Evolutionary conservation across 495 filamentous ascomycete genomes (phyloP), one percentile per base, ranked within the genome.

Genomic region (Letharia columbiana): DNA sequence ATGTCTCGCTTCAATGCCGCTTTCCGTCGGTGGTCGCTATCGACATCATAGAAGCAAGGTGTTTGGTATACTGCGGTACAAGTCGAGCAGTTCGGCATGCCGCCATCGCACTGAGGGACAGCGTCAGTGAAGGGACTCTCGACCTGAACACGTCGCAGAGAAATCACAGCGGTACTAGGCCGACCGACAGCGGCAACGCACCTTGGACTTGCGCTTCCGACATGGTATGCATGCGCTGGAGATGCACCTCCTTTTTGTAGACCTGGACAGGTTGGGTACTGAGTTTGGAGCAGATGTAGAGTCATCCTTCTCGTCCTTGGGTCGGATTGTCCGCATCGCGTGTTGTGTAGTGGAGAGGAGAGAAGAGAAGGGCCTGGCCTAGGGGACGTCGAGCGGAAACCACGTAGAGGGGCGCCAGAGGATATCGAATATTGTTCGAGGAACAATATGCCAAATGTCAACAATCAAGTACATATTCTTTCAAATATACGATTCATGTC

Each of bases 201-300:
- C 82, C 76, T 83, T 85, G 42, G 80, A 82, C 64, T 85, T 85
- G 52, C 82, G 75, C 65, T 75, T 82, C 42, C 82, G 73, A 68
- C 83, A 85, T 1, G 82, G 78, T 39, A 82, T 75, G 63, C 83
- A 85, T 1, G 83, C 83, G 6, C 79, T 79, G 5, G 81, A 81
- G 3, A 83, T 78, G 45, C 81, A 80, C 56, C 78, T 66, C 23
- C 80, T 76, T 69, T 77, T 78, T 63, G 57, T 61, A 41, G 67
- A 56, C 58, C 66, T 71, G 28, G 60, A 13, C 7, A 33, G 28
- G 6, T 57, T 47, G 40, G 67, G 44, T 2, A 35, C 31, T n/a
- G 64, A 31, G 33, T 62, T 41, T 1, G n/a, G 37, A 17, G 41
- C 33, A 40, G 52, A 31, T 11, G 37, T 40, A 28, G 50, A 60